phyloP scores from a whole-genome alignment of 129 eudicot genomes.

The Oenanthe sinensis region DNA sequence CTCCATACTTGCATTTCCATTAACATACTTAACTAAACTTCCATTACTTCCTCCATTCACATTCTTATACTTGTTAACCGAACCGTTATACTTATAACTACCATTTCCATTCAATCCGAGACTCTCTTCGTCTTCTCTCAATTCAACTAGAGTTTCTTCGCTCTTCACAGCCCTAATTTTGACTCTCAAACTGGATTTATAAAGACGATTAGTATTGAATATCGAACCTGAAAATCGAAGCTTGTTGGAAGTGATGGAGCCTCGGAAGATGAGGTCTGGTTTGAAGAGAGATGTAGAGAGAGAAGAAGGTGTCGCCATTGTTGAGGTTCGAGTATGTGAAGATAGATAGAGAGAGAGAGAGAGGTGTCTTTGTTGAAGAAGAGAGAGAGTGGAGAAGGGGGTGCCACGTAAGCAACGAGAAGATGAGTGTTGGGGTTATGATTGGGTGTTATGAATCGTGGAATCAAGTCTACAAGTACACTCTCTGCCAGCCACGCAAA shows the following conservation, averaged over 20 bases:
- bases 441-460: background rate
- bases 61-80: conserved; percentile 18
- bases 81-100: conserved; percentile 28
- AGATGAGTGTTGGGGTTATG: background rate
- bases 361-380: background rate
- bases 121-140: conserved; percentile 24
- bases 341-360: background rate
- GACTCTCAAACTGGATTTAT: conserved; percentile 6
- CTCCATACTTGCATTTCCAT: conserved; percentile 43
- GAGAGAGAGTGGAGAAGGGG: conserved; percentile 1
- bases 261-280: conserved; percentile 35
- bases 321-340: background rate
- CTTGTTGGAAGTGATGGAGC: conserved; percentile 25
- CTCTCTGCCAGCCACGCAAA: background rate
- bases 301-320: conserved; percentile 2
- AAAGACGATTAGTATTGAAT: background rate
- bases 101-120: conserved; percentile 25
- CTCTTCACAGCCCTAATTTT: conserved; percentile 38
- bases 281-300: conserved; percentile 2
- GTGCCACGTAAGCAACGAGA: conserved; percentile 1
- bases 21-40: conserved; percentile 42
- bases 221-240: conserved; percentile 25
- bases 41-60: conserved; percentile 38
- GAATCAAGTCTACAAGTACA: background rate
- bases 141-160: conserved; percentile 37